A percentile compares a stretch with the other conserved stretches of the same genome.
Conservation (phyloP, 208 protist species). For the Tritrichomonas foetus region DNA sequence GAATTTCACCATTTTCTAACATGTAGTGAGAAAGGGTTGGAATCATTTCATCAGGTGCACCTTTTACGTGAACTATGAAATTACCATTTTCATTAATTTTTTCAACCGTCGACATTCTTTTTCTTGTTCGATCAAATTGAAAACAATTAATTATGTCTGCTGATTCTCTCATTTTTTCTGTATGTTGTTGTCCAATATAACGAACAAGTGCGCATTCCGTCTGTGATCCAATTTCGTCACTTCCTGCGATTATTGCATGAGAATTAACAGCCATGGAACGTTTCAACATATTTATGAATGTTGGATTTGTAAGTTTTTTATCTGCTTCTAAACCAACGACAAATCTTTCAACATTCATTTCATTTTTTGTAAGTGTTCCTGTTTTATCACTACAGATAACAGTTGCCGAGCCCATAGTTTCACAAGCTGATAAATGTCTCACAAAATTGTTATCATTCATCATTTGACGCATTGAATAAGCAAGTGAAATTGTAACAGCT, state of each 20-base stretch:
- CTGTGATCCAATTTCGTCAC: not conserved
- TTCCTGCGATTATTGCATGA: not conserved
- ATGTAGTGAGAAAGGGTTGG: not conserved
- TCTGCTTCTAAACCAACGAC: constrained; percentile 20
- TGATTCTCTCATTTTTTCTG: not conserved
- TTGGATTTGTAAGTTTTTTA: not conserved
- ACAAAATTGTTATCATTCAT: constrained; percentile 40
- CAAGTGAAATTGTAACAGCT: not conserved
- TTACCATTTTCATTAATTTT: not conserved
- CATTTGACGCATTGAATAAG: constrained; percentile 39
- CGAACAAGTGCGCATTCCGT: not conserved
- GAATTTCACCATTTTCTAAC: not conserved
- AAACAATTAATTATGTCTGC: not conserved
- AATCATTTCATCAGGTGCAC: constrained; percentile 41
- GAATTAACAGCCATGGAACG: not conserved
- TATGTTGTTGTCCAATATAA: not conserved
- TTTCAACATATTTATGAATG: not conserved
- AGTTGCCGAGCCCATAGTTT: constrained; percentile 79
- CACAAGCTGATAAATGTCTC: not conserved
- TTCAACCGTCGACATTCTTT: constrained; percentile 6
- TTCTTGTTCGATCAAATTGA: not conserved
- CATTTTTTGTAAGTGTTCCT: constrained; percentile 59
- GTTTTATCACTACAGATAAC: constrained; percentile 96
- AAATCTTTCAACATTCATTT: constrained; percentile 45
- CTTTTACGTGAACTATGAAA: constrained; percentile 33